Base-by-base conservation (phyloP, 352 stramenopile genomes). In the Thraustochytrium striatum region DNA sequence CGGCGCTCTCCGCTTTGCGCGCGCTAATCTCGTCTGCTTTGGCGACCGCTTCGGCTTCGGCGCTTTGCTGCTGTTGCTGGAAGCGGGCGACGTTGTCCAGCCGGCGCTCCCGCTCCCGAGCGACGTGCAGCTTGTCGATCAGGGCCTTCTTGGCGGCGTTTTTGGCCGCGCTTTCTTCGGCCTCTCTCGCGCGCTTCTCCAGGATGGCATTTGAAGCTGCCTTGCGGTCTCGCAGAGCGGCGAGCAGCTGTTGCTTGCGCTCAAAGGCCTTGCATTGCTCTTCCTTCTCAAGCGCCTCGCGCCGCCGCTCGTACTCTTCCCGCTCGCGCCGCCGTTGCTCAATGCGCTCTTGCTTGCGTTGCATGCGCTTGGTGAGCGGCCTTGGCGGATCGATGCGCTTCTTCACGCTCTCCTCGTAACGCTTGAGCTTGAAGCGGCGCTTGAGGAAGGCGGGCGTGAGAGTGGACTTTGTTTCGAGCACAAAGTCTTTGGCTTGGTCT, bases 181-280 rank as follows among this genome's bases (percentile, higher is more conserved):
- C 41, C 36, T 75, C 65, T 35, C 21, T 16, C 21, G 50, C 59
- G 36, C 65, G 44, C 21, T 38, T 30, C 44, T 7, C 47, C 5
- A 75, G 36, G 36, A 75, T 58, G 1, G 35, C 35, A 9, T 75
- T 32, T 11, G 65, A 75, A 25, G 39, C 44, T 21, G 28, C 33
- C 50, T 75, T 75, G 1, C 41, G 33, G 39, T 75, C 65, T 25
- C 32, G 32, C n/a, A 70, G 28, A 21, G 9, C 11, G 21, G 65
- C 65, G 5, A 55, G n/a, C 9, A 19, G 32, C 25, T 72, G 25
- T 43, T 75, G 44, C 52, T 75, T 38, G n/a, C 65, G 44, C 25
- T 25, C 30, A 61, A 62, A 61, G 32, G 50, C 65, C 30, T 75
- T 75, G 50, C 65, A 75, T 30, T 75, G 65, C 36, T 75, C 65